These are phyloP conservation scores for Trifolium pratense DNA, from an alignment of 306 rosid genomes.

Conservation along the genomic window DNA sequence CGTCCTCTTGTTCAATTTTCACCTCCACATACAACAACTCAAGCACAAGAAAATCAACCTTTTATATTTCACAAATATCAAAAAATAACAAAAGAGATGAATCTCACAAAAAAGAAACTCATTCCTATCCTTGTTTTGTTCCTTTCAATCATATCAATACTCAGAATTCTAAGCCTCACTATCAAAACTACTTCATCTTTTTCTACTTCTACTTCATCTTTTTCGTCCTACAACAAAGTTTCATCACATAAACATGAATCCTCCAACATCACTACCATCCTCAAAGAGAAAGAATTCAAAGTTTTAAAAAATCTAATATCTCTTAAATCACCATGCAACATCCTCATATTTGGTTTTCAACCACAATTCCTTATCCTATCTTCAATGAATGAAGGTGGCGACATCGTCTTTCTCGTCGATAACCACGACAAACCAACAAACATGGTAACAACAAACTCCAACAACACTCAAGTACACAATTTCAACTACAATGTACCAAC, in stretches of 20 bases:
- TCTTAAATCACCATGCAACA: slow-evolving; percentile 78
- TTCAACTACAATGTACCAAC: slow-evolving; percentile 60
- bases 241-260: slow-evolving; percentile 24
- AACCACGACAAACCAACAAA: slow-evolving; percentile 51
- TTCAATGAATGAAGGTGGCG: slow-evolving; percentile 70
- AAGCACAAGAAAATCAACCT: slow-evolving; percentile 44
- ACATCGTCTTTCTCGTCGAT: slow-evolving; percentile 74
- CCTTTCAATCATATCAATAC: slow-evolving; percentile 62
- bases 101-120: slow-evolving; percentile 61
- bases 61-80: slow-evolving; percentile 39
- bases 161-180: slow-evolving; percentile 67
- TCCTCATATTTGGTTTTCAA: slow-evolving; percentile 82
- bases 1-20: slow-evolving; percentile 60
- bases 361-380: slow-evolving; percentile 70
- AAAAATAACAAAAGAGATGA: slow-evolving; percentile 59
- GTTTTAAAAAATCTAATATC: slow-evolving; percentile 64
- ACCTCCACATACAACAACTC: slow-evolving; percentile 46
- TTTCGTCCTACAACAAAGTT: slow-evolving; percentile 37
- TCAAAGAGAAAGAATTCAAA: slow-evolving; percentile 69
- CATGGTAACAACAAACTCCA: slow-evolving; percentile 48
- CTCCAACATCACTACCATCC: slow-evolving; percentile 37
- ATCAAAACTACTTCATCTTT: slow-evolving; percentile 55
- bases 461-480: slow-evolving; percentile 59
- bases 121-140: slow-evolving; percentile 67
- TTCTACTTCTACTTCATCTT: slow-evolving; percentile 50